Base-by-base conservation (phyloP, 805 yeast genomes). In the Jamesozyma gamospora region DNA sequence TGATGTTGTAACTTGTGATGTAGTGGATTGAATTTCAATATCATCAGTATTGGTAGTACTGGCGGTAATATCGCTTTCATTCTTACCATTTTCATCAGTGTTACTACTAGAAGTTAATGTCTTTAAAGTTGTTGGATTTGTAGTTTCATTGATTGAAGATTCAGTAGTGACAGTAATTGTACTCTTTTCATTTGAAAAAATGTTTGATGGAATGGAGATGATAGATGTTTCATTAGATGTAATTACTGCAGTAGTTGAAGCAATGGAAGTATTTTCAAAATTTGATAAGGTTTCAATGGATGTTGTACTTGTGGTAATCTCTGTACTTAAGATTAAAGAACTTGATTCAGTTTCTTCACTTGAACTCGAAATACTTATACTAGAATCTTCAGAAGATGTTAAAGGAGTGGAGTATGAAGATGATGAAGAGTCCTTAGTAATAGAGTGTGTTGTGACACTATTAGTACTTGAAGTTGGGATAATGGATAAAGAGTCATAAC, bases 91-190 rank as follows among this genome's bases (percentile, higher is more conserved):
- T 26, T n/a, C n/a, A n/a, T n/a, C n/a, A n/a, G n/a, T 19, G 41
- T 9, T 5, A 41, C 34, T n/a, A n/a, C n/a, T n/a, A 18, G 28
- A 32, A 8, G 41, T 18, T 12, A 33, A n/a, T 24, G 35, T n/a
- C n/a, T 13, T 15, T 8, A 35, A 32, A 9, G 37, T 28, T 11
- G 40, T 28, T 10, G 13, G 17, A 9, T 32, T 11, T 3, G 42
- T n/a, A 6, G 8, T 21, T 11, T 28, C 30, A 6, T 5, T 28
- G 13, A 11, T 28, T 11, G 30, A 14, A 7, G 4, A 6, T 28
- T 12, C 15, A 11, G 15, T 14, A 7, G 30, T 14, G 15, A 5
- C n/a, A 28, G 30, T 28, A 6, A 13, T 28, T 6, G 30, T 28
- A 6, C 6, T 14, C 10, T 11, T 28, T 6, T 7, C 13, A n/a